Evolutionary conservation across 164 flowering plant species (phyloP), one percentile per base, ranked within the genome.

Genomic region (Chimonanthus praecox): DNA sequence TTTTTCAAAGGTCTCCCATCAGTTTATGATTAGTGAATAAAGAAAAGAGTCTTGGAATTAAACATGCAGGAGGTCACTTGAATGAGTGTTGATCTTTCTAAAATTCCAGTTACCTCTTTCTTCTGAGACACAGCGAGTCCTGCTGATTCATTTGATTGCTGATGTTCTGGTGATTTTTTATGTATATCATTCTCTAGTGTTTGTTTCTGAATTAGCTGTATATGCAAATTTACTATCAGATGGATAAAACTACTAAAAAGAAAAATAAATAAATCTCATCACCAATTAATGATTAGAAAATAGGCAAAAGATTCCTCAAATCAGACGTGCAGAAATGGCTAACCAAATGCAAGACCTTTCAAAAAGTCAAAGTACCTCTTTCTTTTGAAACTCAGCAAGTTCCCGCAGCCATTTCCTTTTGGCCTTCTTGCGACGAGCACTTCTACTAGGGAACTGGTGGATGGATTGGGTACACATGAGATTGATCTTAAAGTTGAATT

Each of bases 401-500:
- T 86, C 89, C 65, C 88, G 82, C 83, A 86, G 58, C 95, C 90
- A 88, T 71, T 66, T 78, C 80, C 98, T 88, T 80, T 89, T 90
- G 18, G 90, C 91, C 82, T 86, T 84, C 77, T 94, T 92, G 21
- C 98, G 89, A 44, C 96, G 83, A 71, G 97, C 84, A 85, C 96
- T 94, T 82, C 98, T 89, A 78, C 97, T 89, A 62, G 93, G 90
- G 9, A 74, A 5, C 97, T 90, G 84, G 70, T 43, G 78, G 64
- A 73, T 77, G 71, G 65, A 75, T 63, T 44, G 54, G 15, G 46
- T 61, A 68, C 47, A 61, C 5, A 76, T 50, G 69, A 74, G 68
- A 47, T 47, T 54, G n/a, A 80, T 48, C 48, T 20, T 16, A 48
- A 49, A 67, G 9, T 67, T 61, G 44, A 48, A 48, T n/a, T 51